phyloP scores from a whole-genome alignment of 768 basidiomycete genomes.

The Pluteus cervinus region DNA sequence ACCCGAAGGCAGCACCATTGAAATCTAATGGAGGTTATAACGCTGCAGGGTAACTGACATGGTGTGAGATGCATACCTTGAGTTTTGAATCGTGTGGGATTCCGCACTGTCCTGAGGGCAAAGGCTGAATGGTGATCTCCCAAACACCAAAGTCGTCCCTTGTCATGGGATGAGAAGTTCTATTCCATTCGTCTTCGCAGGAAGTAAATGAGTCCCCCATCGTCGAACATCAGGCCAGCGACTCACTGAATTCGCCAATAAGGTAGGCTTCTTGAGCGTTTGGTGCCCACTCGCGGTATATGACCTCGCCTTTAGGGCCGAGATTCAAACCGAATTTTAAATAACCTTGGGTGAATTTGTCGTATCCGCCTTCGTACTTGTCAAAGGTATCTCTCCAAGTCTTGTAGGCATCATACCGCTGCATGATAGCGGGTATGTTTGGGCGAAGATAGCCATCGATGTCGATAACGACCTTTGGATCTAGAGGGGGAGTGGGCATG shows the following conservation, averaged over 20 bases:
- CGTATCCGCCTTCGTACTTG: conserved; percentile 78
- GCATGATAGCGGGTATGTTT: conserved; percentile 62
- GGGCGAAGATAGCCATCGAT: conserved; percentile 72
- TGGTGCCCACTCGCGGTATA: conserved; percentile 96
- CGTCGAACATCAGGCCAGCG: conserved; percentile 5
- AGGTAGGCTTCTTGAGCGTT: conserved; percentile 76
- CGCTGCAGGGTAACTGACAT: background rate
- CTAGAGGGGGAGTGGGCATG: conserved; percentile 44
- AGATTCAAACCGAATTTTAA: conserved; percentile 76
- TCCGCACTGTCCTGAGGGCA: conserved; percentile 60
- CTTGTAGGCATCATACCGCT: conserved; percentile 61
- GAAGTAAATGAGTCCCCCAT: conserved; percentile 4
- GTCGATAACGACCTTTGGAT: conserved; percentile 50
- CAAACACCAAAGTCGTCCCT: conserved; percentile 85
- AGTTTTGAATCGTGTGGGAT: conserved; percentile 95
- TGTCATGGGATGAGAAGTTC: conserved; percentile 79
- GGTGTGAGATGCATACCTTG: conserved; percentile 50
- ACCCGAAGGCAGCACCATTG: conserved; percentile 78
- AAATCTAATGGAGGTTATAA: conserved; percentile 52
- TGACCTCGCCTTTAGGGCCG: conserved; percentile 55
- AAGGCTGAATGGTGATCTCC: conserved; percentile 74
- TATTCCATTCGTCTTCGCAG: conserved; percentile 76
- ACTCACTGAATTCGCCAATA: conserved; percentile 96
- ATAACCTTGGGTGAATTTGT: conserved; percentile 76
- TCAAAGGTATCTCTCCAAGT: conserved; percentile 76